Evolutionary conservation across 495 filamentous ascomycete species (phyloP), one percentile per base, ranked within the genome.

Genomic region (Aspergillus saccharolyticus): DNA sequence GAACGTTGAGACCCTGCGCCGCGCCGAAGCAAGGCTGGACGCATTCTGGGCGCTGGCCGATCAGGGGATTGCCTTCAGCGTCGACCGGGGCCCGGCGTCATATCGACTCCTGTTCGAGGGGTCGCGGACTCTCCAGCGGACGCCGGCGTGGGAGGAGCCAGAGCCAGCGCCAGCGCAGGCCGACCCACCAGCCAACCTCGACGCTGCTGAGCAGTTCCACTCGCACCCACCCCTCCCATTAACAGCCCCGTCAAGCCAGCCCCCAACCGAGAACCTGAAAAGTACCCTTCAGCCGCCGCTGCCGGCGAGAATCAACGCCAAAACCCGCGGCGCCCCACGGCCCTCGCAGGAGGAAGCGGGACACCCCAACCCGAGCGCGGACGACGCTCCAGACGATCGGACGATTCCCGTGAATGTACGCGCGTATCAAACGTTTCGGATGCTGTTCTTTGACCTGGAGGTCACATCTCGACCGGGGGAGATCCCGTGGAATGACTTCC

Each of bases 401-500:
- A 64, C 59, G 0, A 66, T 81, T 61, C 39, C 42, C 1, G 73
- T 85, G 33, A 69, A 77, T 30, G 56, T 65, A 6, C 76, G 80
- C 6, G 66, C 74, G 7, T 62, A 73, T 42, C 80, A 78, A 53
- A 74, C 78, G 39, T 82, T 83, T 60, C 61, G 63, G 0, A 68
- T 69, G 7, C 55, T 79, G 42, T 84, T 80, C 67, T 73, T 69
- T 66, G 61, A 56, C 24, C 70, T 71, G 0, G 54, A 53, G 0
- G 52, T 54, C 0, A 56, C 55, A 1, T 60, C 65, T 0, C 52
- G 61, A 4, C 69, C 74, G 0, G 78, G 75, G 3, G 79, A 83
- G 52, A 48, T 83, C 19, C 53, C 53, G 25, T 83, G 79, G 80
- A 62, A 44, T 42, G 80, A 82, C 55, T 80, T 83, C 55, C 60